Base-by-base conservation (phyloP, 176 grass and related monocot species). In the Juncus effusus region DNA sequence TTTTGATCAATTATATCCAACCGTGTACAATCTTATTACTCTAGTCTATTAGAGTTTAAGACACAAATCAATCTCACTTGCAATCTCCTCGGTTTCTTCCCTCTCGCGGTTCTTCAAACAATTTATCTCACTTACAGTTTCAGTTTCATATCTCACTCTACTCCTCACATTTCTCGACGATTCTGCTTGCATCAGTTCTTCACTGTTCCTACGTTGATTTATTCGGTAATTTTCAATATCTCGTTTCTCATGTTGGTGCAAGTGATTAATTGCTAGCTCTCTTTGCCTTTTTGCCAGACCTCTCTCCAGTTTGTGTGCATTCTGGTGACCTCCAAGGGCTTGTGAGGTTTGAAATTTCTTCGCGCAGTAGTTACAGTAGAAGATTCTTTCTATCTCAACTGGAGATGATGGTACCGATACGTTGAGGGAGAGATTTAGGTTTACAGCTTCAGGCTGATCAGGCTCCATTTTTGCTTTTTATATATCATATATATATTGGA, bases 291-390 rank as follows among this genome's bases (percentile, higher is more conserved):
- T 84, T 4, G 85, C 85, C 4, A 80, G 79, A 76, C 81, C 83
- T 72, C 85, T 80, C 72, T 88, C 80, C 54, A 80, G 65, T 62
- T 83, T 87, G 80, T 87, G 84, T 45, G 84, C 84, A 67, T 87
- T 87, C 80, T 87, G 84, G 76, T 87, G 84, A 10, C 84, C 84
- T 40, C 84, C 84, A 41, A 87, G 84, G 49, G 84, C 84, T 67
- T 87, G 84, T 51, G 84, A 82, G 75, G 79, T 88, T 38, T 73
- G 62, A 77, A 88, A 88, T 70, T 83, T 88, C 72, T 81, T 84
- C 38, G 76, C 76, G 77, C 85, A 88, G 77, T 88, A 88, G 81
- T 81, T 76, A 74, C 85, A 88, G 69, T 79, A 64, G 76, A 88
- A 88, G 10, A 88, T 61, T 28, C 65, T 77, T 73, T 74, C 76